Base-by-base conservation (phyloP, 257 asterid genomes). In the Solanum piurae region DNA sequence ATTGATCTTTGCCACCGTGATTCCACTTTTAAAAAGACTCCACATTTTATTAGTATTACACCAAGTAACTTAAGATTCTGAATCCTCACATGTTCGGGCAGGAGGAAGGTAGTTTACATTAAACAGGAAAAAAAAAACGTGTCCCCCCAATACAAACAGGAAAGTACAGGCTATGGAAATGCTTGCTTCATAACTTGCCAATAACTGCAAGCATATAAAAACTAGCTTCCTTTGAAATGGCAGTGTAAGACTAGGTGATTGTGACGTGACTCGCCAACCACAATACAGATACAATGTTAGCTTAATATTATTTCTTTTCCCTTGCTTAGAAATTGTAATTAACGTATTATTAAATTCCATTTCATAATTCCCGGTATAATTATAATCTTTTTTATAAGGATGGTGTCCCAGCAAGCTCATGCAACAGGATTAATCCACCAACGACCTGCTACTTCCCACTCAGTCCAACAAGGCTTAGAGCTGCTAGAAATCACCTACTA, bases 1-100 rank as follows among this genome's bases (percentile, higher is more conserved):
- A 40, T 73, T 38, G 82, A 69, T n/a, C 40, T 85, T 85, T 44
- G n/a, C 38, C 66, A 27, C 0, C 40, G 0, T 44, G 38, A 44
- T 44, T 79, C 40, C 10, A 16, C 27, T 79, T 79, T 36, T 4
- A 79, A 79, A 25, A 79, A 9, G 27, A 27, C 55, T 27, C 3
- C 85, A 79, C 85, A 44, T 16, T 42, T 44, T 44, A 79, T 79
- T 44, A 79, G 85, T 44, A 79, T 44, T 79, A 5, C 66, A 79
- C 40, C 40, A 79, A 27, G 6, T 27, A 44, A 44, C 66, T 79
- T 14, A 44, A 7, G 14, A 79, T 42, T 34, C 80, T 34, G 49
- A 34, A 34, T 2, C 9, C 80, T 34, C 18, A 5, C 29, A 73
- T 34, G 46, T 73, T 73, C 0, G 46, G 80, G 18, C 18, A 73